Evolutionary conservation across 2,329 filamentous ascomycete species (phyloP).

Genomic region (Ustulina deusta): DNA sequence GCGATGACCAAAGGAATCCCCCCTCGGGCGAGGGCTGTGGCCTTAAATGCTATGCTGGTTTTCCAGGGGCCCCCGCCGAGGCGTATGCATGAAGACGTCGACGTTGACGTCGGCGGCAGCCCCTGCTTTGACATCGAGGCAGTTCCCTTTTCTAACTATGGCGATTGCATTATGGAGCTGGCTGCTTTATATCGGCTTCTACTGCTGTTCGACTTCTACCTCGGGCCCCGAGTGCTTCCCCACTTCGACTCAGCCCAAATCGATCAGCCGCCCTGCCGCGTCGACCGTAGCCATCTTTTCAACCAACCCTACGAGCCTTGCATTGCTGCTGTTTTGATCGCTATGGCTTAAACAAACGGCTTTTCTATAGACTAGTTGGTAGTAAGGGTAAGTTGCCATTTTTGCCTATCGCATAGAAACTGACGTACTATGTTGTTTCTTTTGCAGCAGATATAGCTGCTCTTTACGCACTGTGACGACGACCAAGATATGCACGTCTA

Average conservation of each 20-base stretch:
- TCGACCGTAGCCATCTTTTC: background rate
- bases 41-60: constrained; percentile 2
- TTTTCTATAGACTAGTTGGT: background rate
- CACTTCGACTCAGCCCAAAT: background rate
- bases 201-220: constrained; percentile 1
- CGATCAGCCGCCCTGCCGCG: background rate
- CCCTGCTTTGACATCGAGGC: background rate
- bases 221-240: constrained; percentile 8
- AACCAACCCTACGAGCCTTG: constrained; percentile 48
- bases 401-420: background rate
- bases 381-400: constrained; percentile 1
- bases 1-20: background rate
- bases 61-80: background rate
- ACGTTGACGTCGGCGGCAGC: background rate
- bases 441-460: constrained; percentile 6
- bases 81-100: background rate
- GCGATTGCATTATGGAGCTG: background rate
- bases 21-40: background rate
- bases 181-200: constrained; percentile 10
- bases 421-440: background rate
- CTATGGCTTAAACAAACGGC: constrained; percentile 6
- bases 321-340: constrained; percentile 25
- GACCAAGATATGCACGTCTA: constrained; percentile 18
- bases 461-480: constrained; percentile 9
- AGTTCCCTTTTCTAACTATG: background rate